These are phyloP conservation scores for Haemoproteus tartakovskyi DNA, from an alignment of 169 alveolate genomes.

Conservation along the genomic window DNA sequence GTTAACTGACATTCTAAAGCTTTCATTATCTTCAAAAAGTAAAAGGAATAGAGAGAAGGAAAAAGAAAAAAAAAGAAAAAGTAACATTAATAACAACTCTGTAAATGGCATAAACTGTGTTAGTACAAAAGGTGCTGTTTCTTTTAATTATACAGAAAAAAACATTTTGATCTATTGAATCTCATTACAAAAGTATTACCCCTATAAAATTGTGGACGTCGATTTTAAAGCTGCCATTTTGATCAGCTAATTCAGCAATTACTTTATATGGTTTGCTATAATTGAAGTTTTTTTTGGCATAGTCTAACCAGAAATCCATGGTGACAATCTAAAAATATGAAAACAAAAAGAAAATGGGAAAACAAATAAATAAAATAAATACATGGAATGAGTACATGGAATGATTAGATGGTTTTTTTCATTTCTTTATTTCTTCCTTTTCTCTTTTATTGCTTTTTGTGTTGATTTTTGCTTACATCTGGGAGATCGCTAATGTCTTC, in stretches of 20 bases:
- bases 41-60: too few species aligned
- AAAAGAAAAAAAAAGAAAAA: too few species aligned
- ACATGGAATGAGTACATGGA: not conserved
- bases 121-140: too few species aligned
- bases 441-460: too few species aligned
- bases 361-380: not conserved
- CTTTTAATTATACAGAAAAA: too few species aligned
- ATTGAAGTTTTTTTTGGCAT: slow-evolving; percentile 40
- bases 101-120: too few species aligned
- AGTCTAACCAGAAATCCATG: slow-evolving; percentile 47
- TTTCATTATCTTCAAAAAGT: too few species aligned
- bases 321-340: slow-evolving; percentile 5
- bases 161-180: too few species aligned
- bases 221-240: slow-evolving; percentile 16
- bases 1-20: too few species aligned
- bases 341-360: not conserved
- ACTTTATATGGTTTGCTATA: slow-evolving; percentile 24
- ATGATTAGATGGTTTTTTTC: not conserved
- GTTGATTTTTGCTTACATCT: not conserved
- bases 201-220: slow-evolving; percentile 21
- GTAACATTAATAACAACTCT: too few species aligned
- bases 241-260: not conserved
- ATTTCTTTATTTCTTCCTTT: too few species aligned
- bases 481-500: slow-evolving; percentile 55
- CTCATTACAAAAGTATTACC: too few species aligned